These are phyloP conservation scores for Penicillium paneum DNA, from an alignment of 2,329 filamentous ascomycete species.

Conservation along the genomic window DNA sequence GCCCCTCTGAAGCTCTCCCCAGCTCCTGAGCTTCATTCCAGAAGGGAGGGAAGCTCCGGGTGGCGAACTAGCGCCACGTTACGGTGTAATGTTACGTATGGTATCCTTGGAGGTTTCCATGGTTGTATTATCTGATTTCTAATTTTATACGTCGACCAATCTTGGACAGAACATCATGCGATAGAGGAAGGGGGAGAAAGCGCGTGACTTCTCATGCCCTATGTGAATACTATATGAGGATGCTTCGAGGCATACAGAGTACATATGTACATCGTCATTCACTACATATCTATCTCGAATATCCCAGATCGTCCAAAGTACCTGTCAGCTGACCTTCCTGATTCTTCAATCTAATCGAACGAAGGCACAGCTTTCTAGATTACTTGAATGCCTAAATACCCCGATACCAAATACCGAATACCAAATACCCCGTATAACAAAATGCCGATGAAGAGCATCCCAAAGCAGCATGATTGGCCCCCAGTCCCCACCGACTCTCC, in stretches of 20 bases:
- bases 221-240: no score
- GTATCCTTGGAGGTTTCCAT: background rate
- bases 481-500: background rate
- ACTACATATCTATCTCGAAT: background rate
- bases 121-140: background rate
- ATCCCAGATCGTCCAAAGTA: background rate
- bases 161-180: no score
- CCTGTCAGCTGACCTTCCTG: background rate
- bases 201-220: background rate
- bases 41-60: conserved; percentile 26
- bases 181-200: no score
- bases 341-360: background rate
- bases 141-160: background rate
- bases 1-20: conserved; percentile 29
- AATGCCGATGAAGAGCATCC: conserved; percentile 20
- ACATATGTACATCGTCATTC: no score
- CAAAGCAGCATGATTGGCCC: conserved; percentile 26
- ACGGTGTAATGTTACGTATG: conserved; percentile 3
- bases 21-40: conserved; percentile 19
- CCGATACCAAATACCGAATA: no score
- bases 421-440: conserved; percentile 5
- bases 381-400: background rate
- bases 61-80: conserved; percentile 23
- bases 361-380: background rate
- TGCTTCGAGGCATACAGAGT: no score